phyloP scores from a whole-genome alignment of 2,329 filamentous ascomycete genomes.

The Cladophialophora psammophila region DNA sequence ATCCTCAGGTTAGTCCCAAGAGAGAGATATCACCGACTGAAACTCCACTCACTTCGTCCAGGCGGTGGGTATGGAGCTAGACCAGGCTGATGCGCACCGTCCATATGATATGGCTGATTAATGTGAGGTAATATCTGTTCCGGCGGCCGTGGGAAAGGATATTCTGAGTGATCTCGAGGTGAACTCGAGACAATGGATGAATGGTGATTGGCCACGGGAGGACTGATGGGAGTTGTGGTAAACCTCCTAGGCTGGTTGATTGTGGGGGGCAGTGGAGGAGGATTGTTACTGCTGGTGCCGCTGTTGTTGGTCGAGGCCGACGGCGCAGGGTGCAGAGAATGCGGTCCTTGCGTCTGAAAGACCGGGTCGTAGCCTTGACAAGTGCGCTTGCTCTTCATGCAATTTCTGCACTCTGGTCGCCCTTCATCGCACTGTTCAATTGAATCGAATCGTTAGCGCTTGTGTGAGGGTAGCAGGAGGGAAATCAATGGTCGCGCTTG shows the following conservation, averaged over 20 bases:
- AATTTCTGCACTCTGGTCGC: slow-evolving; percentile 83
- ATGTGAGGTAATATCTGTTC: slow-evolving; percentile 38
- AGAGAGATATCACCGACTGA: background rate
- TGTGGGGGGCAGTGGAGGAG: slow-evolving; percentile 41
- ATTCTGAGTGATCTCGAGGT: slow-evolving; percentile 38
- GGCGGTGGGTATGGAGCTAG: slow-evolving; percentile 32
- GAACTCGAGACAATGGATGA: slow-evolving; percentile 32
- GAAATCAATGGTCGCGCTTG: background rate
- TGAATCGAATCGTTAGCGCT: slow-evolving; percentile 26
- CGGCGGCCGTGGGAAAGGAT: slow-evolving; percentile 34
- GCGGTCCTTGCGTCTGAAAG: slow-evolving; percentile 70
- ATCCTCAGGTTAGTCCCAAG: slow-evolving; percentile 20
- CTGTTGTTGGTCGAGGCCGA: slow-evolving; percentile 46
- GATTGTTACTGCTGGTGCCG: slow-evolving; percentile 42
- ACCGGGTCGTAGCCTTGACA: slow-evolving; percentile 73
- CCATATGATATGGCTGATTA: slow-evolving; percentile 40
- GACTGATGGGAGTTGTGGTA: slow-evolving; percentile 30
- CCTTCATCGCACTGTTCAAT: slow-evolving; percentile 85
- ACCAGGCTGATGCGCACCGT: slow-evolving; percentile 30
- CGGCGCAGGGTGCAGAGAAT: slow-evolving; percentile 59
- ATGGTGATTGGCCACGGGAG: slow-evolving; percentile 31
- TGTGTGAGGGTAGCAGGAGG: slow-evolving; percentile 16
- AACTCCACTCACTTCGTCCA: slow-evolving; percentile 34
- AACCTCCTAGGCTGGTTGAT: slow-evolving; percentile 26
- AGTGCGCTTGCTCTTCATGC: slow-evolving; percentile 72